Percentiles rank a stretch among this genome's conserved stretches.
phyloP scores from a whole-genome alignment of 1,139 yeast genomes.

The Yamadazyma taylorii region DNA sequence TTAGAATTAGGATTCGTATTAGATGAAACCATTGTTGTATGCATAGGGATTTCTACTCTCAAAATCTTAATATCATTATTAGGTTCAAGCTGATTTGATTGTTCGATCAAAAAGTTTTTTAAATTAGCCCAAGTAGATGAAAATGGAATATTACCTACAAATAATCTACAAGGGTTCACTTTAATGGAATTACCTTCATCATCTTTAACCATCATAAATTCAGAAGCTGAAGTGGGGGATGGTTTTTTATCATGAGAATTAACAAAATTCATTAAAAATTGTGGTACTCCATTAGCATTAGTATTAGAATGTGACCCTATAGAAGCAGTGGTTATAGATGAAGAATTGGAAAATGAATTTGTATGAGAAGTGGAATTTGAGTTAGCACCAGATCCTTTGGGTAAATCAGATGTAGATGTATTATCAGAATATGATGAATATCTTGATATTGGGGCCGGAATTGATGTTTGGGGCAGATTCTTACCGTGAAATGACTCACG shows the following conservation, averaged over 20 bases:
- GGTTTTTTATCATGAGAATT: constrained; percentile 4
- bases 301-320: constrained; percentile 8
- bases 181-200: constrained; percentile 32
- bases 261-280: constrained; percentile 33
- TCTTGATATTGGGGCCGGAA: constrained; percentile 1
- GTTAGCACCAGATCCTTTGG: constrained; percentile 2
- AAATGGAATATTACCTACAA: constrained; percentile 61
- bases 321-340: constrained; percentile 5
- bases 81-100: constrained; percentile 35
- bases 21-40: constrained; percentile 11
- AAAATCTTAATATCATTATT: constrained; percentile 31
- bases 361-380: background rate
- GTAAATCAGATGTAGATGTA: background rate
- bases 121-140: constrained; percentile 56
- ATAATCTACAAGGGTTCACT: constrained; percentile 43
- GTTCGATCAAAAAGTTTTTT: constrained; percentile 43
- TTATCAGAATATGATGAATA: background rate
- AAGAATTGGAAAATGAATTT: constrained; percentile 5
- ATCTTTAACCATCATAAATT: constrained; percentile 21
- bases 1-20: constrained; percentile 9
- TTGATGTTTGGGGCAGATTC: background rate
- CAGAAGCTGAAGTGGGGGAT: constrained; percentile 8
- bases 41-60: constrained; percentile 59
- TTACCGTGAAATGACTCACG: background rate
- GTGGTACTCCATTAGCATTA: constrained; percentile 23